phyloP scores from a whole-genome alignment of 805 yeast species.

The Pichia thaimueangensis region DNA sequence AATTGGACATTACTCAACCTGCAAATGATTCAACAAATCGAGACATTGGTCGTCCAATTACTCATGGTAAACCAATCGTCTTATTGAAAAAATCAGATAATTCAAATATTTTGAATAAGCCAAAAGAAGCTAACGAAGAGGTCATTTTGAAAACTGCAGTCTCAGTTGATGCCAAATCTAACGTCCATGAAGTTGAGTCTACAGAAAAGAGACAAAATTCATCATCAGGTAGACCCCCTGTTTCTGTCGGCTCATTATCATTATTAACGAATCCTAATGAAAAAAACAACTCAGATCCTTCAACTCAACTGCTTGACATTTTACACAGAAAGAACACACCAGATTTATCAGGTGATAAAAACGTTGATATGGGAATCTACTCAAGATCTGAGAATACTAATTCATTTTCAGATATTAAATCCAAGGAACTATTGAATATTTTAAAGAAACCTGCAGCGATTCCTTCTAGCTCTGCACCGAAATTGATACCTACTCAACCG shows the following conservation, averaged over 20 bases:
- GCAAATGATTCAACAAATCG: conserved; percentile 12
- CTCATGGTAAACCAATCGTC: conserved; percentile 7
- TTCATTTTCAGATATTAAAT: background rate
- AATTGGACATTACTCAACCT: conserved; percentile 14
- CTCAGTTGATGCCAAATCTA: background rate
- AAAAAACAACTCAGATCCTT: conserved; percentile 5
- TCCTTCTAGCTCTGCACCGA: too few relatives aligned
- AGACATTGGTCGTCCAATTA: conserved; percentile 3
- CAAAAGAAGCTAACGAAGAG: background rate
- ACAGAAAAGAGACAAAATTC: background rate
- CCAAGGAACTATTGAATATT: background rate
- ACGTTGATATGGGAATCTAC: background rate
- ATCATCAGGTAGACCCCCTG: background rate
- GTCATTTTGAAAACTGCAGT: background rate
- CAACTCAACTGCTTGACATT: conserved; percentile 10
- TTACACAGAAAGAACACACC: conserved; percentile 4
- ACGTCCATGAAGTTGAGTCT: background rate
- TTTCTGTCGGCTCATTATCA: conserved; percentile 3
- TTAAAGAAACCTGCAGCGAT: too few relatives aligned
- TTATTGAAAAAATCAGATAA: conserved; percentile 10
- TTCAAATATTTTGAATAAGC: background rate
- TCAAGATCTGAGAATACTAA: background rate
- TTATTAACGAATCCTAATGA: conserved; percentile 4
- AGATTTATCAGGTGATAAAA: background rate
- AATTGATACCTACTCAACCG: too few relatives aligned